Evolutionary conservation across 106 monocot species (phyloP), one percentile per base, ranked within the genome.

Genomic region (Phalaenopsis equestris): DNA sequence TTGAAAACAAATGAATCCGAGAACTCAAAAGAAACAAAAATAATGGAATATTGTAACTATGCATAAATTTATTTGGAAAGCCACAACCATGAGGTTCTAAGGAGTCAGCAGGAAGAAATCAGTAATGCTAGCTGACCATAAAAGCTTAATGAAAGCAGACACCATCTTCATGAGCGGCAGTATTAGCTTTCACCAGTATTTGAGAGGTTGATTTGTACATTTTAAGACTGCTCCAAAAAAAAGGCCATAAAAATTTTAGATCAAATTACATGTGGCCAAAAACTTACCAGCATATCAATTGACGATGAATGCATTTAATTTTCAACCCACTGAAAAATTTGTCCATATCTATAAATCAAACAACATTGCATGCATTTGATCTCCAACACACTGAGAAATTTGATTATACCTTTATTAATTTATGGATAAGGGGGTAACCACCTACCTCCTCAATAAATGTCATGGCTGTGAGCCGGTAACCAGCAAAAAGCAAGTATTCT

Each of bases 361-460:
- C 24, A 65, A n/a, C 64, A 23, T 24, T 65, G 64, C 64, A 38
- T 70, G 70, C 38, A 39, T 70, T 65, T 38, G 9, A 36, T 38
- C 39, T 15, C 70, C 38, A 70, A 39, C 36, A 10, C 14, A 70
- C 15, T 70, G 14, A 21, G 24, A 70, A 70, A 39, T 17, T 45
- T 74, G 74, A 74, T n/a, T 45, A 36, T 19, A 45, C 6, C 19
- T 74, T 43, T 30, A 70, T 74, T 74, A 11, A 70, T 74, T 42
- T 42, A 74, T 74, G 41, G 74, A 42, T 74, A 3, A 6, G 46
- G 48, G 24, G 76, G 76, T 18, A 58, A 75, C 52, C 67, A 87
- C 75, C 19, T 37, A 98, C 98, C 94, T 98, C 98, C 79, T 98
- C 98, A 79, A 94, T 92, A 86, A 98, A 98, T 83, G 98, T 94